Evolutionary conservation across 1,284 basidiomycete genomes (phyloP).

Genomic region (Ceratobasidium sp.): DNA sequence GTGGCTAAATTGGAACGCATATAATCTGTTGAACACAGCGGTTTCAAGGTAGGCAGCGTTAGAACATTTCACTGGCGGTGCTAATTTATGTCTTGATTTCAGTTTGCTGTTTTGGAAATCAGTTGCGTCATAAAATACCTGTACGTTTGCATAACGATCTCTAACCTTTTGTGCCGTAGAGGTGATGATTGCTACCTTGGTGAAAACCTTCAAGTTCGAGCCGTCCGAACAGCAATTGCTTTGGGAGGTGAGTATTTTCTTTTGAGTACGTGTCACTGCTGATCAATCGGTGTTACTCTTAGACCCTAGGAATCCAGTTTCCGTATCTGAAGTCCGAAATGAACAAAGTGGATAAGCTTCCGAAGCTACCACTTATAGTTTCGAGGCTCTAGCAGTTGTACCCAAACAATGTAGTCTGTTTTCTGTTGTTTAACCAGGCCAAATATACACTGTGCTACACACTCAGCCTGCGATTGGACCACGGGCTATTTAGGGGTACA

Average conservation of each 20-base stretch:
- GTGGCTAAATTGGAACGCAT: not conserved
- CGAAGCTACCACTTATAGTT: slow-evolving; percentile 21
- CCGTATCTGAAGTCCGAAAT: slow-evolving; percentile 27
- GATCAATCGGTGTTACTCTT: not conserved
- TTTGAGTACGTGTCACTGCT: not conserved
- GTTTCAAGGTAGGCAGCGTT: slow-evolving; percentile 5
- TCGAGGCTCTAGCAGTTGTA: not conserved
- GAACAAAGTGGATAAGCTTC: not conserved
- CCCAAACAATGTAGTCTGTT: no score
- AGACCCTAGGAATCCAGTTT: slow-evolving; percentile 4
- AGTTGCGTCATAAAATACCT: slow-evolving; percentile 1
- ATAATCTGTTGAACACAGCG: not conserved
- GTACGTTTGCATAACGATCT: not conserved
- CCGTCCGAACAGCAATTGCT: not conserved
- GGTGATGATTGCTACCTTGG: slow-evolving; percentile 15
- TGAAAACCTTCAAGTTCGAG: slow-evolving; percentile 18
- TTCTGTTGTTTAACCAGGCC: no score
- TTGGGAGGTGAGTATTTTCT: slow-evolving; percentile 7
- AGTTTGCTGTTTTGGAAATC: slow-evolving; percentile 28
- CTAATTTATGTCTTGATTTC: not conserved
- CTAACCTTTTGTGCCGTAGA: not conserved
- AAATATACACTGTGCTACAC: no score
- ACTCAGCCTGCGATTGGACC: no score
- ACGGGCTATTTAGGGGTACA: no score
- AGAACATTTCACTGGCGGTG: no score